These are phyloP conservation scores for Ganoderma leucocontextum DNA, from an alignment of 1,284 basidiomycete genomes.

Conservation along the genomic window DNA sequence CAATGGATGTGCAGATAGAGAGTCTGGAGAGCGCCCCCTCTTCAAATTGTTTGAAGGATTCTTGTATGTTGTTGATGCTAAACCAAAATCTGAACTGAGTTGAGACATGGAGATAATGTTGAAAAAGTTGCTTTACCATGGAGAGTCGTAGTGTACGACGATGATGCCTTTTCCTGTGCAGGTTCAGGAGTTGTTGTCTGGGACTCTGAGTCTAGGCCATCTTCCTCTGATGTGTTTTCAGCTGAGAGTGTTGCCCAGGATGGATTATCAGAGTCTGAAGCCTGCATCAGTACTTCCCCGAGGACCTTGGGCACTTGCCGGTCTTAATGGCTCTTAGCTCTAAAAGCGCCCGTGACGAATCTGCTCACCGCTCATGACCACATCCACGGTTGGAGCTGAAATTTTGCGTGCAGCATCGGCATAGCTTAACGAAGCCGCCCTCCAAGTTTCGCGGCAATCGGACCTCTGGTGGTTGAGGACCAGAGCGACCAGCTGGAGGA, in stretches of 20 bases:
- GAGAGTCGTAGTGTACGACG: background rate
- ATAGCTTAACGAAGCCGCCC: too few species aligned
- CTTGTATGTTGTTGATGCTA: background rate
- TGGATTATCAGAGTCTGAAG: constrained; percentile 15
- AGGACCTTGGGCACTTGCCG: too few species aligned
- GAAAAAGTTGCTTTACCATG: too few species aligned
- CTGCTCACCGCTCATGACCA: too few species aligned
- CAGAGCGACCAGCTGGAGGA: too few species aligned
- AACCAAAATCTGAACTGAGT: background rate
- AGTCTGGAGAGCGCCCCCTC: background rate
- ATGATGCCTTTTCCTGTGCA: background rate
- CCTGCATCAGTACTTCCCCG: too few species aligned
- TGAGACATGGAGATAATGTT: background rate
- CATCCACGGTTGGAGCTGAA: too few species aligned
- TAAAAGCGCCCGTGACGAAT: too few species aligned
- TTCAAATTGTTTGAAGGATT: background rate
- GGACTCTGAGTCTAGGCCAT: constrained; percentile 11
- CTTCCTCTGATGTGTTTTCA: constrained; percentile 17
- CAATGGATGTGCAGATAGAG: background rate
- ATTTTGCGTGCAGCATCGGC: too few species aligned
- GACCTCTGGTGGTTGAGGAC: too few species aligned
- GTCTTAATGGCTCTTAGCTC: too few species aligned
- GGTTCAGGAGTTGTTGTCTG: constrained; percentile 20
- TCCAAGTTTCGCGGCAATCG: too few species aligned
- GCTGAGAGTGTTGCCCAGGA: constrained; percentile 23